phyloP scores from a whole-genome alignment of 306 rosid genomes.

The Cucurbita argyrosperma region DNA sequence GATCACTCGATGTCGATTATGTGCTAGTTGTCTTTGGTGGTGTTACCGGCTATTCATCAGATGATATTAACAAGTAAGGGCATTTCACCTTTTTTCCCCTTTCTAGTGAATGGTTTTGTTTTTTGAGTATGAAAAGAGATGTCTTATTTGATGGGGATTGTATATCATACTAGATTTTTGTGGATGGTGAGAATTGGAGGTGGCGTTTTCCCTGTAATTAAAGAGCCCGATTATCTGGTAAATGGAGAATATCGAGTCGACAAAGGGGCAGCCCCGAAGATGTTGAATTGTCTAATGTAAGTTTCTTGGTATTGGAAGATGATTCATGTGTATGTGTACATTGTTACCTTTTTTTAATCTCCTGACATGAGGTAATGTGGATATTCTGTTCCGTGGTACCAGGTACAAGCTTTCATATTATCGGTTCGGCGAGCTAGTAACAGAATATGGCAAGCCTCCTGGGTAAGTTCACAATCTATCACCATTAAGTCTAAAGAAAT shows the following conservation, averaged over 20 bases:
- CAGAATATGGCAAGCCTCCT: conserved; percentile 95
- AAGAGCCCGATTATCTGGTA: conserved; percentile 95
- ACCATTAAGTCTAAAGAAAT: background rate
- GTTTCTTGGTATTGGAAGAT: conserved; percentile 13
- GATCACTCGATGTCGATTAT: conserved; percentile 86
- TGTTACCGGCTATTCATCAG: conserved; percentile 97
- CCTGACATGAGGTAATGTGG: background rate
- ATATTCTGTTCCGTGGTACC: background rate
- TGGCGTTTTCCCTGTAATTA: conserved; percentile 92
- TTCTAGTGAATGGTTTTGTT: background rate
- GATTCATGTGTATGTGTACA: background rate
- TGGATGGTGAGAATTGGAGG: conserved; percentile 99
- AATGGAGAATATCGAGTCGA: conserved; percentile 98
- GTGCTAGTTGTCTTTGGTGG: conserved; percentile 97
- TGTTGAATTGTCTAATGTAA: conserved; percentile 99
- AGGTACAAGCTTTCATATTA: conserved; percentile 95
- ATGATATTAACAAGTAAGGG: conserved; percentile 93
- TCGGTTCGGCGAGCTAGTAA: conserved; percentile 92
- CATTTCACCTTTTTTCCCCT: background rate
- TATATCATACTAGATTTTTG: conserved; percentile 47
- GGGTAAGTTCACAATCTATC: conserved; percentile 45
- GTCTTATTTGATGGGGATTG: background rate
- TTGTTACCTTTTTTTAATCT: background rate
- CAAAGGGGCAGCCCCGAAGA: conserved; percentile 98
- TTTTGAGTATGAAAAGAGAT: background rate